phyloP scores from a whole-genome alignment of 164 flowering plant species.

The Stephania cephalantha region DNA sequence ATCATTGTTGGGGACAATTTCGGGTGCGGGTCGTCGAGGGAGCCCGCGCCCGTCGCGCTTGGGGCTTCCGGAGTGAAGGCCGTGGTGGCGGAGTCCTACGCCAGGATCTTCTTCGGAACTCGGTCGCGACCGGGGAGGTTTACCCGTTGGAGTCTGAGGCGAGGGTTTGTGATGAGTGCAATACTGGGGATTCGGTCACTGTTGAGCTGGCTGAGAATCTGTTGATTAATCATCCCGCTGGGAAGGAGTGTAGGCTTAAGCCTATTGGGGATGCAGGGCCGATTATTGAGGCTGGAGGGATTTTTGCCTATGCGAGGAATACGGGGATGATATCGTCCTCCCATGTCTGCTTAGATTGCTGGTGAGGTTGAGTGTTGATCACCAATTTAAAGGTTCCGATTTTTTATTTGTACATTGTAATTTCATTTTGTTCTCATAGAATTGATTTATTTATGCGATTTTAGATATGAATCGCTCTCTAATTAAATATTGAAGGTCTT shows the following conservation, averaged over 20 bases:
- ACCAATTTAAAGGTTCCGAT: no score
- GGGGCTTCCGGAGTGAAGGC: conserved; percentile 83
- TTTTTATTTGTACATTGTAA: no score
- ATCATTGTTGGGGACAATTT: conserved; percentile 82
- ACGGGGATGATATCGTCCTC: conserved; percentile 81
- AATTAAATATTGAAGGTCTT: no score
- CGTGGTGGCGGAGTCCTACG: conserved; percentile 92
- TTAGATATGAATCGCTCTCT: no score
- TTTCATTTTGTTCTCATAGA: no score
- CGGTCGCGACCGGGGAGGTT: conserved; percentile 88
- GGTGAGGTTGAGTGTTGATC: neutral
- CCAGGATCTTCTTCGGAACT: conserved; percentile 92
- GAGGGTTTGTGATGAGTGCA: conserved; percentile 79
- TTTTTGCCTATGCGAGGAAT: conserved; percentile 86
- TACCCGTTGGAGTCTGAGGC: conserved; percentile 89
- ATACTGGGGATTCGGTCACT: conserved; percentile 77
- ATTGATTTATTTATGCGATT: no score
- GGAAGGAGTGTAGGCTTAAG: conserved; percentile 78
- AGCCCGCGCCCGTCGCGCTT: conserved; percentile 96
- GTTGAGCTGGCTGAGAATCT: conserved; percentile 54
- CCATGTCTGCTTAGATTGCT: conserved; percentile 15
- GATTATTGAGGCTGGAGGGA: conserved; percentile 93
- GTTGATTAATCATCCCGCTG: conserved; percentile 79
- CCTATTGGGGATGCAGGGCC: conserved; percentile 97
- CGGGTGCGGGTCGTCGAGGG: conserved; percentile 95